Percentiles rank a stretch among this genome's conserved stretches.
Conservation (phyloP, 352 stramenopile species). For the Globisporangium orthogonon region DNA sequence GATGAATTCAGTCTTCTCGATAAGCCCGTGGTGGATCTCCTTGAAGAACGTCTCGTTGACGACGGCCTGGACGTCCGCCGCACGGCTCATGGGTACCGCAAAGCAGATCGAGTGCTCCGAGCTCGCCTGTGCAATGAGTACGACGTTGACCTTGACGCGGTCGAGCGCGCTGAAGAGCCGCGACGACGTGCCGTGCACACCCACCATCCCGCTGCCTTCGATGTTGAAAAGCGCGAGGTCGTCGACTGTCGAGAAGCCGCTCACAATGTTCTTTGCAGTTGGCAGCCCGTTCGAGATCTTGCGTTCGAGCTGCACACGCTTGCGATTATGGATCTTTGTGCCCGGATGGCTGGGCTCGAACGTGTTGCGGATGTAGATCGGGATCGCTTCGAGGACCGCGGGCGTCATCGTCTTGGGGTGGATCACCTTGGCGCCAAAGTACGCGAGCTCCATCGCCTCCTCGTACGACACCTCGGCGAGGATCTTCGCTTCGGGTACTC, state of each 20-base stretch:
- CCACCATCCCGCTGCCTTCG: slow-evolving; percentile 94
- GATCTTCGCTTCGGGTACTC: slow-evolving; percentile 90
- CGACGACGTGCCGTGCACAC: slow-evolving; percentile 90
- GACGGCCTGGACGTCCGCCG: slow-evolving; percentile 57
- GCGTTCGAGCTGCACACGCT: slow-evolving; percentile 50
- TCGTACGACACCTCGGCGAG: slow-evolving; percentile 93
- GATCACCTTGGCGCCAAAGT: slow-evolving; percentile 97
- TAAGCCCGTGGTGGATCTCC: slow-evolving; percentile 79
- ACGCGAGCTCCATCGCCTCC: slow-evolving; percentile 97
- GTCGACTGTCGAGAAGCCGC: slow-evolving; percentile 91
- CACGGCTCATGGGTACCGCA: slow-evolving; percentile 77
- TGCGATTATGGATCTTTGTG: slow-evolving; percentile 72
- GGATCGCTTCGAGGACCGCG: slow-evolving; percentile 87
- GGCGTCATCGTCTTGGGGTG: slow-evolving; percentile 96
- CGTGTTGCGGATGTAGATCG: slow-evolving; percentile 97
- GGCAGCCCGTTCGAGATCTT: slow-evolving; percentile 50
- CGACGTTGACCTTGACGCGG: slow-evolving; percentile 89
- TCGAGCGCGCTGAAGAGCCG: slow-evolving; percentile 92
- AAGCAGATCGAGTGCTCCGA: slow-evolving; percentile 96
- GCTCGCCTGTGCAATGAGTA: slow-evolving; percentile 92
- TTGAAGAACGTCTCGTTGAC: slow-evolving; percentile 87
- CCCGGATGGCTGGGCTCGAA: slow-evolving; percentile 87
- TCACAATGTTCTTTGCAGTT: slow-evolving; percentile 71
- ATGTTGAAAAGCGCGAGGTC: slow-evolving; percentile 94
- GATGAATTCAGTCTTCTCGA: slow-evolving; percentile 81